phyloP scores from a whole-genome alignment of 495 filamentous ascomycete species.

The Talaromyces thailandensis region DNA sequence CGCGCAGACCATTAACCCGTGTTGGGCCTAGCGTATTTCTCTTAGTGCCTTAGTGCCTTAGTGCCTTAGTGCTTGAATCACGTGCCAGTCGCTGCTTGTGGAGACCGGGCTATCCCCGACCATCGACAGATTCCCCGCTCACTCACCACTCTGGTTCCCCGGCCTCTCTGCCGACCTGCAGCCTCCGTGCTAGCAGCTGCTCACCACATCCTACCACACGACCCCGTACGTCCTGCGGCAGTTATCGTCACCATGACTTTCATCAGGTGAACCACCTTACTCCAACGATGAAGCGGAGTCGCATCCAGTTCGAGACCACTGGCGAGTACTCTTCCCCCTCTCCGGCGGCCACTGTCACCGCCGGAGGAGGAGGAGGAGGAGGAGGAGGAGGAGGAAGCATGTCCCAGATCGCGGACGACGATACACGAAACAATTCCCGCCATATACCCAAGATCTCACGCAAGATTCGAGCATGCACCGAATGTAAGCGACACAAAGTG shows the following conservation, averaged over 20 bases:
- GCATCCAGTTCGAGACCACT: constrained; percentile 35
- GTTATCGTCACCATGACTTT: constrained; percentile 7
- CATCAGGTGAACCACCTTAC: not conserved
- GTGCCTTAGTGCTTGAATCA: not conserved
- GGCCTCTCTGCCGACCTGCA: not conserved
- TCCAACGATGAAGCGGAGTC: constrained; percentile 36
- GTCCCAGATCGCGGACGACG: constrained; percentile 17
- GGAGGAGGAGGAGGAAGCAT: constrained; percentile 12
- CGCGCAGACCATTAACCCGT: constrained; percentile 21
- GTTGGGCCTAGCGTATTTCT: constrained; percentile 14
- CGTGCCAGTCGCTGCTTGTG: constrained; percentile 9
- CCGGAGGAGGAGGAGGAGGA: constrained; percentile 15
- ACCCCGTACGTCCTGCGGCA: not conserved
- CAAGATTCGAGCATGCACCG: constrained; percentile 46
- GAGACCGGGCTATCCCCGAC: not conserved
- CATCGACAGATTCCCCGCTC: not conserved
- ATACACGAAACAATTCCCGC: constrained; percentile 15
- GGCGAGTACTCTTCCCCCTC: constrained; percentile 32
- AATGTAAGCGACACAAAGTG: constrained; percentile 46
- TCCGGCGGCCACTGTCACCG: constrained; percentile 13
- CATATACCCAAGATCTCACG: constrained; percentile 47
- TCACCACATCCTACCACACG: not conserved
- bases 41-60: constrained; percentile 9
- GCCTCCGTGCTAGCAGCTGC: not conserved
- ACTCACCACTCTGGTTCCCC: not conserved